A percentile compares a stretch with the other conserved stretches of the same genome.
phyloP scores from a whole-genome alignment of 192 early-diverging fungal genomes.

The Umbelopsis vinacea region DNA sequence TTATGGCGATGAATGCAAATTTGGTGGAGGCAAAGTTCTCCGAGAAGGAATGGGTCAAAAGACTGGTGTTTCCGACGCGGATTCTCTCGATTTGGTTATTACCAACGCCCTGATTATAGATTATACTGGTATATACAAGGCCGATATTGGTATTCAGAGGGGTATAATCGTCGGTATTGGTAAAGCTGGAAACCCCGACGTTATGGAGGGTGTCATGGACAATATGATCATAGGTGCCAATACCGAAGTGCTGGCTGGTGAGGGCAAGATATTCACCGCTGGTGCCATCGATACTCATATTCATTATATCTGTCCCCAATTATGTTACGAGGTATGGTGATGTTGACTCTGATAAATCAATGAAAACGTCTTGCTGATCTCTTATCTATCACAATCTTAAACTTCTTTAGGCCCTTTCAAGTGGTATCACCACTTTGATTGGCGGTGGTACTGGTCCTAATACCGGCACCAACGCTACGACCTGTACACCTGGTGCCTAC shows the following conservation, averaged over 20 bases:
- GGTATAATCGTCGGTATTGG: conserved; percentile 91
- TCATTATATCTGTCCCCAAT: conserved; percentile 95
- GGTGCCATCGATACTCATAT: conserved; percentile 95
- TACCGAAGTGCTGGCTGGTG: conserved; percentile 92
- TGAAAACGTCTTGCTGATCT: conserved; percentile 5
- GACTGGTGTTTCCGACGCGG: conserved; percentile 61
- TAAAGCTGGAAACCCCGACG: conserved; percentile 96
- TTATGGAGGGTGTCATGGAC: conserved; percentile 91
- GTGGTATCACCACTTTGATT: conserved; percentile 83
- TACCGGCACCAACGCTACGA: conserved; percentile 95
- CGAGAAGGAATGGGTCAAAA: conserved; percentile 96
- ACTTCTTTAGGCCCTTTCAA: conserved; percentile 61
- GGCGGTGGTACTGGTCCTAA: conserved; percentile 96
- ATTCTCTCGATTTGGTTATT: conserved; percentile 92
- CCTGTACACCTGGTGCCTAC: conserved; percentile 86
- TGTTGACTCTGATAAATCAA: conserved; percentile 25
- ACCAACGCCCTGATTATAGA: conserved; percentile 94
- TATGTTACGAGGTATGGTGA: conserved; percentile 71
- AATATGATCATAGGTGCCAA: conserved; percentile 88
- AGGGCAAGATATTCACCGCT: conserved; percentile 91
- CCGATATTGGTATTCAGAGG: conserved; percentile 92
- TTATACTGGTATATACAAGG: conserved; percentile 95
- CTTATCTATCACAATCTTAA: conserved; percentile 36
- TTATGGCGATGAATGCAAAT: conserved; percentile 96
- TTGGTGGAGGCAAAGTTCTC: conserved; percentile 94